Percentiles rank a stretch among this genome's conserved stretches.
Evolutionary conservation across 257 asterid genomes (phyloP).

Genomic region (Solanum tarijense): DNA sequence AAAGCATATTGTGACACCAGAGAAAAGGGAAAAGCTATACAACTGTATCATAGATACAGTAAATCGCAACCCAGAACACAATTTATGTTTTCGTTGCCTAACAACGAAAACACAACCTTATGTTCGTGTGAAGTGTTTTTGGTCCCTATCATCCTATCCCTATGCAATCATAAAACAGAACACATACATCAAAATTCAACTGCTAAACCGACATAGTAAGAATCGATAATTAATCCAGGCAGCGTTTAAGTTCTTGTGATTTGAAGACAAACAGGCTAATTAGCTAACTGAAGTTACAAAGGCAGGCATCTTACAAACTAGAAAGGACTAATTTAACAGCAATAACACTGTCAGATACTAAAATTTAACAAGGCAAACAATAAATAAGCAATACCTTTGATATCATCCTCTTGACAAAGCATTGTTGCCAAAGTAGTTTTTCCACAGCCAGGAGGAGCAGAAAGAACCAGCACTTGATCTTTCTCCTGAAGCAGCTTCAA

Average conservation of each 20-base stretch:
- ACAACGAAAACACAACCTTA: background rate
- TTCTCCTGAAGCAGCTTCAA: constrained; percentile 6
- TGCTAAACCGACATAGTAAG: background rate
- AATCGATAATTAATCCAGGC: background rate
- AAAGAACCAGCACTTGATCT: constrained; percentile 12
- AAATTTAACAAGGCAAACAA: background rate
- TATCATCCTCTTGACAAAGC: constrained; percentile 15
- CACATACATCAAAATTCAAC: background rate
- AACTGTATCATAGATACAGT: too few species aligned
- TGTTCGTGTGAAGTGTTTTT: background rate
- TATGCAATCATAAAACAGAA: background rate
- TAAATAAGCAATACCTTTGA: constrained; percentile 12
- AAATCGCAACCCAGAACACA: background rate
- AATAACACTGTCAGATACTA: too few species aligned
- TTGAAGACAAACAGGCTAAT: background rate
- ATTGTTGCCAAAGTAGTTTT: constrained; percentile 20
- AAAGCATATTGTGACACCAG: too few species aligned
- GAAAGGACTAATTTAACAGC: background rate
- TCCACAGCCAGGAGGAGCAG: constrained; percentile 35
- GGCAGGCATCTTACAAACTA: too few species aligned
- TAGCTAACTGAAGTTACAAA: background rate
- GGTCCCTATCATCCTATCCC: background rate
- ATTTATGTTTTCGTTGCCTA: background rate
- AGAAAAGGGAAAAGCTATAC: too few species aligned
- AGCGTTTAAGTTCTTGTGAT: background rate